Evolutionary conservation across 2,329 filamentous ascomycete species (phyloP), one percentile per base, ranked within the genome.

Genomic region (Allantophomopsis lycopodina): DNA sequence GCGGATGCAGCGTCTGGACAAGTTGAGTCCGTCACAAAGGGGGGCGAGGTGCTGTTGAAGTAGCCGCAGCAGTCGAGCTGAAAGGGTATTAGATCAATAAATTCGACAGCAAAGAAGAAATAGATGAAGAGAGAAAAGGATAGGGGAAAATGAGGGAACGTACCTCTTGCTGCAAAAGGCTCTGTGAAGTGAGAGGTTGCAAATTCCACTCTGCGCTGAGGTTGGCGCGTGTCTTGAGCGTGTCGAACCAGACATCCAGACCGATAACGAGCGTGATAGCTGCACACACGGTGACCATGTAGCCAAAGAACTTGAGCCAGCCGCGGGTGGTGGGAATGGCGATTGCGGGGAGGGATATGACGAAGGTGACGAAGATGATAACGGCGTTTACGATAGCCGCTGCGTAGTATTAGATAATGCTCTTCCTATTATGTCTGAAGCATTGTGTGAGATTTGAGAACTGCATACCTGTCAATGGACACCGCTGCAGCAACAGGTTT

Each of bases 61-160:
- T 84, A 91, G 45, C 84, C 84, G 51, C 84, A 91, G 72, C 84
- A 91, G 50, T 74, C 57, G 56, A 89, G 88, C 76, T 86, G 52
- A 3, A 10, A 4, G 23, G 23, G 8, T 8, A 10, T 28, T 8
- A 28, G 23, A 10, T 28, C 7, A 28, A 8, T 10, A 28, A 28
- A n/a, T n/a, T 28, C 7, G 5, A 28, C 23, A 6, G 18, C 23
- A 8, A 12, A 28, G 8, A 3, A 6, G 7, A 3, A 12, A 12
- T n/a, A 12, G 23, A 10, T 28, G 8, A 8, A 28, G 11, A 28
- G 23, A 8, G 23, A 8, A 10, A 10, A 10, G 23, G 8, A 12
- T 4, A 8, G 23, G 3, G 23, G 5, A 8, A 3, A 28, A 4
- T 20, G 4, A 10, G 23, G 11, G 11, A 12, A 28, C 71, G 39